phyloP scores from a whole-genome alignment of 148 eudicot genomes.

The Spergularia bocconei region DNA sequence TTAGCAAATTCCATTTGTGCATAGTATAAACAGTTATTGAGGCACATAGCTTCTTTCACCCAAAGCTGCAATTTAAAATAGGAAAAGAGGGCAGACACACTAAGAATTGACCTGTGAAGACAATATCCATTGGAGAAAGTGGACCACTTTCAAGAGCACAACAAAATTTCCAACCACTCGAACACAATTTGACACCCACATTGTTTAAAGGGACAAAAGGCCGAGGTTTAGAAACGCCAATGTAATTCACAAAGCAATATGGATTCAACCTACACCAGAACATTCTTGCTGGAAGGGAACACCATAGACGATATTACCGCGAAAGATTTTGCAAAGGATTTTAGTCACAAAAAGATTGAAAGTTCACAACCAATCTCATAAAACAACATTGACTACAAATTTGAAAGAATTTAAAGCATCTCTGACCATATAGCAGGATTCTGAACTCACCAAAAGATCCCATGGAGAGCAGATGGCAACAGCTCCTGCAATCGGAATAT shows the following conservation, averaged over 20 bases:
- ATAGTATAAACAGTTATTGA: background rate
- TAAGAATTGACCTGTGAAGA: background rate
- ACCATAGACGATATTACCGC: background rate
- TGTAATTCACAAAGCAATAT: background rate
- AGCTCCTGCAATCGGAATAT: conserved; percentile 83
- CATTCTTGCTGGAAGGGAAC: background rate
- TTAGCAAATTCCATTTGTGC: background rate
- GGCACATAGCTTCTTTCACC: background rate
- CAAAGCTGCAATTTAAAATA: background rate
- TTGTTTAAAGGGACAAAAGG: background rate
- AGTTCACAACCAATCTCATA: background rate
- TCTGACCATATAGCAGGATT: background rate
- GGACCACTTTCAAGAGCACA: background rate
- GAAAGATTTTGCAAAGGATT: conserved; percentile 3
- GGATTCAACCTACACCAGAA: background rate
- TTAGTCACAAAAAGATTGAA: background rate
- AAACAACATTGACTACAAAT: conserved; percentile 11
- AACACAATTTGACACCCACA: background rate
- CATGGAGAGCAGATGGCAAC: conserved; percentile 91
- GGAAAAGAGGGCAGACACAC: background rate
- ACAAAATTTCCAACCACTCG: conserved; percentile 1
- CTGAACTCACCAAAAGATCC: conserved; percentile 86
- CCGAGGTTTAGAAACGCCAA: background rate
- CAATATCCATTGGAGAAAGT: background rate
- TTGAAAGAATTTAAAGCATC: background rate